These are phyloP conservation scores for Hygrophorus pudorinus DNA, from an alignment of 768 basidiomycete species.

Conservation along the genomic window DNA sequence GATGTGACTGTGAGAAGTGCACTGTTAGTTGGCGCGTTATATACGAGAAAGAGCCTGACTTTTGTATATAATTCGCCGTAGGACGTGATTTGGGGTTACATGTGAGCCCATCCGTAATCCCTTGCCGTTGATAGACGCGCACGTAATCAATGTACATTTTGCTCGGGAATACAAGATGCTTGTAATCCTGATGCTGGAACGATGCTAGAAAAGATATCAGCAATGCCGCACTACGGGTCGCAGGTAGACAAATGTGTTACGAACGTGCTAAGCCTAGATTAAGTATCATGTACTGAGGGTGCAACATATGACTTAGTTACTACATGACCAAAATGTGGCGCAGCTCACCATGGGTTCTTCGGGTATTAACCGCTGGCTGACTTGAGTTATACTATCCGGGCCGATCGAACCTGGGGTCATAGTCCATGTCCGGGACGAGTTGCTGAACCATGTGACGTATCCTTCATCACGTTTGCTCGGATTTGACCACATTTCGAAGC, in stretches of 20 bases:
- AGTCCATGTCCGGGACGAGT: constrained; percentile 62
- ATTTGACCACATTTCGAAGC: constrained; percentile 75
- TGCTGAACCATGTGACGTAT: constrained; percentile 77
- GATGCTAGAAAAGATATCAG: constrained; percentile 18
- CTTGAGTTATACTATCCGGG: constrained; percentile 44
- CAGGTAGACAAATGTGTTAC: not conserved
- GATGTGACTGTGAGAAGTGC: constrained; percentile 24
- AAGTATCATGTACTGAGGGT: constrained; percentile 74
- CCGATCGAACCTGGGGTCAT: constrained; percentile 57
- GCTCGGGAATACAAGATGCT: constrained; percentile 65
- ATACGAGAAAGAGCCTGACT: constrained; percentile 25
- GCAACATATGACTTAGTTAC: constrained; percentile 6
- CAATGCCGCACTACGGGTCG: not conserved
- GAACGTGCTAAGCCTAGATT: constrained; percentile 74
- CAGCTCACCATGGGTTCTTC: constrained; percentile 87
- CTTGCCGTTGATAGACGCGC: constrained; percentile 75
- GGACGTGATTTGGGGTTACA: constrained; percentile 77
- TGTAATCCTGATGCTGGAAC: constrained; percentile 68
- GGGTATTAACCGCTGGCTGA: constrained; percentile 64
- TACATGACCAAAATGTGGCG: not conserved
- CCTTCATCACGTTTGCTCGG: constrained; percentile 55
- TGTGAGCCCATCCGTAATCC: constrained; percentile 54
- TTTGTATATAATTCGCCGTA: constrained; percentile 69
- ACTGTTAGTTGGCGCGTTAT: not conserved
- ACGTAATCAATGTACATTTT: constrained; percentile 86